phyloP scores from a whole-genome alignment of 805 yeast genomes.

The Sugiyamaella marilandica region DNA sequence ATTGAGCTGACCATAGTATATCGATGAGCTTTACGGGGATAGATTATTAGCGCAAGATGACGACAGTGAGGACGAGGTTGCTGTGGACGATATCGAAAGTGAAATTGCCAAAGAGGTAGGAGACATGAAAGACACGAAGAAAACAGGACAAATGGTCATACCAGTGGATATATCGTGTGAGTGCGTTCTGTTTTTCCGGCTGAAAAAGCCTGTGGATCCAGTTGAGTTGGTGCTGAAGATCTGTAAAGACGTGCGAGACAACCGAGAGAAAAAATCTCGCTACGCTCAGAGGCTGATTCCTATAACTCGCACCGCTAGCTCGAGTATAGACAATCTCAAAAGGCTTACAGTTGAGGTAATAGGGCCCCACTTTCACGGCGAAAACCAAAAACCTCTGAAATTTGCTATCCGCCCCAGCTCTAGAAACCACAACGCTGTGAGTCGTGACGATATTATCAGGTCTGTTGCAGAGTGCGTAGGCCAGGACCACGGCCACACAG shows the following conservation, averaged over 20 bases:
- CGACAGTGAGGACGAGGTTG: conserved; percentile 25
- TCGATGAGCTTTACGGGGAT: conserved; percentile 26
- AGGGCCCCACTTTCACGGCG: conserved; percentile 60
- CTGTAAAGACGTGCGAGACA: conserved; percentile 54
- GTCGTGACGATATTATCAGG: conserved; percentile 67
- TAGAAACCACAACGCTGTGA: conserved; percentile 71
- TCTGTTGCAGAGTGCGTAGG: conserved; percentile 71
- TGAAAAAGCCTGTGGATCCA: conserved; percentile 74
- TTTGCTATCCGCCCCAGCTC: conserved; percentile 81
- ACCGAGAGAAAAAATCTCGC: conserved; percentile 49
- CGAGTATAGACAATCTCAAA: conserved; percentile 62
- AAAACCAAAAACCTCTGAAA: conserved; percentile 34
- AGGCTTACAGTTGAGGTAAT: conserved; percentile 58
- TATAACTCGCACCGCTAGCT: conserved; percentile 65
- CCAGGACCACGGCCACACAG: conserved; percentile 61
- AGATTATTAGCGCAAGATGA: conserved; percentile 17
- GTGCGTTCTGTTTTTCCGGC: conserved; percentile 72
- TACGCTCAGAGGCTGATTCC: conserved; percentile 80
- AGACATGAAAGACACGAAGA: conserved; percentile 44
- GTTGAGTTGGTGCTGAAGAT: conserved; percentile 60
- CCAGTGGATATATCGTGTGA: conserved; percentile 32
- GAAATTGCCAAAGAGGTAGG: conserved; percentile 60
- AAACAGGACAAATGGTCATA: background rate
- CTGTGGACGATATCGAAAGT: conserved; percentile 57
- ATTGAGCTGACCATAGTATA: conserved; percentile 5